phyloP scores from a whole-genome alignment of 495 filamentous ascomycete genomes.

The Annulohypoxylon moriforme region DNA sequence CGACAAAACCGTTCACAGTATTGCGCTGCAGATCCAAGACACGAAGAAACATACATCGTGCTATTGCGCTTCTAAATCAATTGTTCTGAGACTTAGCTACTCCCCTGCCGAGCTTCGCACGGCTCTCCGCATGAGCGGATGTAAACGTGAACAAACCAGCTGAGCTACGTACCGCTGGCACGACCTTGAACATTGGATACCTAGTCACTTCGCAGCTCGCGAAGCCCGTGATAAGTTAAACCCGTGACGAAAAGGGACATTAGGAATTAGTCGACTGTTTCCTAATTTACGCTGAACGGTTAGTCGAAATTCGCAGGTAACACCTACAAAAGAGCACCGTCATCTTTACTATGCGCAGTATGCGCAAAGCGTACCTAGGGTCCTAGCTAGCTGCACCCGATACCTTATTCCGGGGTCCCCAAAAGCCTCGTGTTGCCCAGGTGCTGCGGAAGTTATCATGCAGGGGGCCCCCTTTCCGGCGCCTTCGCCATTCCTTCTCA shows the following conservation, averaged over 20 bases:
- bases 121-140: constrained; percentile 40
- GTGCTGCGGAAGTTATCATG: constrained; percentile 38
- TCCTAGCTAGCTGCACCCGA: constrained; percentile 16
- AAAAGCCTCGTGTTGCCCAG: constrained; percentile 32
- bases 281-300: constrained; percentile 40
- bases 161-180: constrained; percentile 3
- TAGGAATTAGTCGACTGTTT: constrained; percentile 2
- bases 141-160: constrained; percentile 42
- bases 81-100: constrained; percentile 35
- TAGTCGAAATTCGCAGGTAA: constrained; percentile 29
- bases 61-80: constrained; percentile 34
- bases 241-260: constrained; percentile 4
- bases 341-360: constrained; percentile 17
- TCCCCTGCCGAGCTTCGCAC: constrained; percentile 14
- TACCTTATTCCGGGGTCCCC: constrained; percentile 17
- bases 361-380: background rate
- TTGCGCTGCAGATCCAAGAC: constrained; percentile 39
- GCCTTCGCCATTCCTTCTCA: constrained; percentile 18
- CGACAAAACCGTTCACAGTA: constrained; percentile 41
- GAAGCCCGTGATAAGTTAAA: background rate
- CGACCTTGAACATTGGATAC: background rate
- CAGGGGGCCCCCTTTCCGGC: constrained; percentile 34
- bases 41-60: constrained; percentile 22
- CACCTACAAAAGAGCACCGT: constrained; percentile 8
- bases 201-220: background rate